phyloP scores from a whole-genome alignment of 192 early-diverging fungal genomes.

The Funneliformis mosseae region DNA sequence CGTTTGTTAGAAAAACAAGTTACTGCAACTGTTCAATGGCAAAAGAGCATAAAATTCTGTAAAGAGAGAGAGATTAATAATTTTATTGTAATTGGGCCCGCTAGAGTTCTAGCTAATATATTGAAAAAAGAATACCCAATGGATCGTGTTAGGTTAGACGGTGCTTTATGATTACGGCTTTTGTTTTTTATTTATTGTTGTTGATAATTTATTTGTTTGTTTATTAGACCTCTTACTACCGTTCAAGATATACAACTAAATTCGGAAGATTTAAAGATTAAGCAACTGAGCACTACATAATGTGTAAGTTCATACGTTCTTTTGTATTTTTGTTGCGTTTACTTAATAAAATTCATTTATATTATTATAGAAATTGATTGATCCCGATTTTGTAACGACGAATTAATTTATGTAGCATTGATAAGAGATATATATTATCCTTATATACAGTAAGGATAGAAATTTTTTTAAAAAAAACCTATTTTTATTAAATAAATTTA shows the following conservation, averaged over 20 bases:
- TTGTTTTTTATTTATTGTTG: neutral
- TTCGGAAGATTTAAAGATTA: slow-evolving; percentile 6
- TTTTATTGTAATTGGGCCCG: slow-evolving; percentile 87
- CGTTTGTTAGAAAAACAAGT: slow-evolving; percentile 76
- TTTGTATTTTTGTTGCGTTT: too few species aligned
- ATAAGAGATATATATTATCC: too few species aligned
- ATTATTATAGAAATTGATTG: too few species aligned
- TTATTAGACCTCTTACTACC: slow-evolving; percentile 18
- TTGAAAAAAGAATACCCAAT: slow-evolving; percentile 82
- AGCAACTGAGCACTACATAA: neutral
- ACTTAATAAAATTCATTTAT: too few species aligned
- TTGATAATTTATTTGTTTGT: neutral
- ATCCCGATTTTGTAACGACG: too few species aligned
- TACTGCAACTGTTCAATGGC: slow-evolving; percentile 88
- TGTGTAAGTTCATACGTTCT: too few species aligned
- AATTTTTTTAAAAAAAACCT: too few species aligned
- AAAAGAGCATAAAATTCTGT: slow-evolving; percentile 77
- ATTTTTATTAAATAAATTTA: too few species aligned
- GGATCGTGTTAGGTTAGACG: slow-evolving; percentile 65
- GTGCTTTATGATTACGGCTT: slow-evolving; percentile 5
- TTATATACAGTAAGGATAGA: too few species aligned
- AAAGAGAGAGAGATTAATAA: slow-evolving; percentile 79
- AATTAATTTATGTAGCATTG: too few species aligned
- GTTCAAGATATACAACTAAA: slow-evolving; percentile 7
- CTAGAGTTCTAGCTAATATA: slow-evolving; percentile 86